Percentiles rank a stretch among this genome's conserved stretches.
These are phyloP conservation scores for Sugiyamaella valdiviana DNA, from an alignment of 805 yeast genomes.

Conservation along the genomic window DNA sequence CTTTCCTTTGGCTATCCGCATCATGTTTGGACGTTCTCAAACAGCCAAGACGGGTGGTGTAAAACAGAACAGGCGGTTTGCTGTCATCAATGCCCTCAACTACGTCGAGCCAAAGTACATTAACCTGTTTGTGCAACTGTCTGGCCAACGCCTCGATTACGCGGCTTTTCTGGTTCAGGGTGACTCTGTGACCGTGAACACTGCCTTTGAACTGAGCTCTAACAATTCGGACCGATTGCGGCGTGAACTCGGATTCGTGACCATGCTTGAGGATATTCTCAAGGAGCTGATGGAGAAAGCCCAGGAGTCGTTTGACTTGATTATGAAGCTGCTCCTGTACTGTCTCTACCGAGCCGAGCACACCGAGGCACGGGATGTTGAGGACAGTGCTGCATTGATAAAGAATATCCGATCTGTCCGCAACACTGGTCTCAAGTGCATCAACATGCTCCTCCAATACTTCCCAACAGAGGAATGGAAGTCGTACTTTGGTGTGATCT, in stretches of 20 bases:
- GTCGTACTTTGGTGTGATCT: conserved; percentile 44
- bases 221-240: conserved; percentile 12
- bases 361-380: conserved; percentile 28
- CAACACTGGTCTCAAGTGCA: conserved; percentile 52
- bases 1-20: conserved; percentile 68
- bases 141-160: conserved; percentile 48
- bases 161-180: conserved; percentile 30
- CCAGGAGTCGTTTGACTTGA: conserved; percentile 41
- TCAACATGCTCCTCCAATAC: conserved; percentile 49
- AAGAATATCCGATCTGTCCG: conserved; percentile 9
- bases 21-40: conserved; percentile 83
- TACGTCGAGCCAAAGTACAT: conserved; percentile 40
- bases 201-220: background rate
- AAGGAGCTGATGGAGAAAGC: conserved; percentile 54
- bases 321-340: conserved; percentile 53
- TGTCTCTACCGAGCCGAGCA: conserved; percentile 49
- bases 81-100: conserved; percentile 32
- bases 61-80: conserved; percentile 59
- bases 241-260: conserved; percentile 50
- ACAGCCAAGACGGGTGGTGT: conserved; percentile 59
- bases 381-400: background rate
- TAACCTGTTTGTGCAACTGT: conserved; percentile 53
- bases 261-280: conserved; percentile 51
- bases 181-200: background rate
- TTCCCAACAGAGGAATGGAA: conserved; percentile 56